Percentiles rank a stretch among this genome's conserved stretches.
Evolutionary conservation across 2,329 filamentous ascomycete species (phyloP).

Genomic region (Orbilia blumenaviensis): DNA sequence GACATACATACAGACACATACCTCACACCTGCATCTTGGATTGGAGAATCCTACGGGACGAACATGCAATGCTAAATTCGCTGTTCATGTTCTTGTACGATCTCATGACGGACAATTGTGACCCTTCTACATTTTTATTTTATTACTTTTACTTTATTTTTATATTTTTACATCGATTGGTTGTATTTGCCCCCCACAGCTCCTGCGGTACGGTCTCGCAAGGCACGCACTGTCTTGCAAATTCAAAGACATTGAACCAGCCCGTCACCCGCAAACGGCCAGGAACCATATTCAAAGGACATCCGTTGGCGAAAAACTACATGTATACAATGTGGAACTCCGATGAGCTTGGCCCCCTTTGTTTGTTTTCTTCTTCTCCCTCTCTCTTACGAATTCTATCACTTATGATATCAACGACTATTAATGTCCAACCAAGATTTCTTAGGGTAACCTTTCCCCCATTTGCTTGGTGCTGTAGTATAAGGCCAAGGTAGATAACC

Average conservation of each 20-base stretch:
- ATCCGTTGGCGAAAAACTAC: background rate
- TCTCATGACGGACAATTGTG: background rate
- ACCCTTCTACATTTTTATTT: background rate
- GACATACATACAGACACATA: background rate
- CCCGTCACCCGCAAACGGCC: constrained; percentile 35
- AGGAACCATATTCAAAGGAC: background rate
- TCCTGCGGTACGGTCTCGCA: background rate
- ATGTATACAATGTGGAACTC: too few relatives aligned
- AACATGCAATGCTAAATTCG: background rate
- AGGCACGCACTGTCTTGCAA: background rate
- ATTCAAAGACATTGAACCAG: constrained; percentile 19
- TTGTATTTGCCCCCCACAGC: background rate
- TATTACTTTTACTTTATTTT: background rate
- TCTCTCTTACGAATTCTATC: too few relatives aligned
- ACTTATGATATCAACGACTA: too few relatives aligned
- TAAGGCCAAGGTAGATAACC: too few relatives aligned
- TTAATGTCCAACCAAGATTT: too few relatives aligned
- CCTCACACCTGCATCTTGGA: too few relatives aligned
- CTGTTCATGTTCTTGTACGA: background rate
- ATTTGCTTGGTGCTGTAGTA: too few relatives aligned
- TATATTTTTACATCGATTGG: too few relatives aligned
- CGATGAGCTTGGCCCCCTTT: background rate
- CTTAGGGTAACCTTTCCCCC: too few relatives aligned
- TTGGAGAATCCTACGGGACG: too few relatives aligned
- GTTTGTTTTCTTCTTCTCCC: background rate